Evolutionary conservation across 768 basidiomycete species (phyloP).

Genomic region (Kwoniella newhampshirensis): DNA sequence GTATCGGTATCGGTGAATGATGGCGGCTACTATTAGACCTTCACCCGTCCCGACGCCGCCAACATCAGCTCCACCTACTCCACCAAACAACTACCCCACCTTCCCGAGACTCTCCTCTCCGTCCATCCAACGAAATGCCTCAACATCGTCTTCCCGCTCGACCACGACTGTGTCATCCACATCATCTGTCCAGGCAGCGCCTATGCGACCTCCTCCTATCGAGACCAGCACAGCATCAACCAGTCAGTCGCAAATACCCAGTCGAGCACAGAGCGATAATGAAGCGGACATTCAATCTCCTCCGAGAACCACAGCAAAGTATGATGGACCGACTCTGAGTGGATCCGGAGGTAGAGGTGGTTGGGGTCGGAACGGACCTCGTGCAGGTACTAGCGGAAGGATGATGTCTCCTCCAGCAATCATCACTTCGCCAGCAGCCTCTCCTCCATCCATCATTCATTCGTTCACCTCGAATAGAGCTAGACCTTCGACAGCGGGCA

Average conservation of each 20-base stretch:
- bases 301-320: not conserved
- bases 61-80: slow-evolving; percentile 20
- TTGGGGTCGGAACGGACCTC: slow-evolving; percentile 20
- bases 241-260: slow-evolving; percentile 12
- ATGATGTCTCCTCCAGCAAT: slow-evolving; percentile 12
- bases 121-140: slow-evolving; percentile 40
- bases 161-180: slow-evolving; percentile 43
- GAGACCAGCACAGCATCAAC: slow-evolving; percentile 49
- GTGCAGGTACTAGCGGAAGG: slow-evolving; percentile 11
- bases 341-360: slow-evolving; percentile 9
- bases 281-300: not conserved
- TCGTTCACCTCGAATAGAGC: not conserved
- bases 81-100: slow-evolving; percentile 26
- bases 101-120: slow-evolving; percentile 28
- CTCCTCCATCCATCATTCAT: slow-evolving; percentile 5
- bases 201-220: slow-evolving; percentile 48
- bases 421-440: slow-evolving; percentile 11
- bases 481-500: slow-evolving; percentile 7
- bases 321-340: slow-evolving; percentile 8
- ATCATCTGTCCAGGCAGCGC: slow-evolving; percentile 48
- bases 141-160: slow-evolving; percentile 43
- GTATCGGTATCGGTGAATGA: not conserved
- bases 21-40: slow-evolving; percentile 27
- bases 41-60: slow-evolving; percentile 28
- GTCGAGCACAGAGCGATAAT: slow-evolving; percentile 14